Base-by-base conservation (phyloP, 768 basidiomycete species). In the Erythrobasidium yunnanense region DNA sequence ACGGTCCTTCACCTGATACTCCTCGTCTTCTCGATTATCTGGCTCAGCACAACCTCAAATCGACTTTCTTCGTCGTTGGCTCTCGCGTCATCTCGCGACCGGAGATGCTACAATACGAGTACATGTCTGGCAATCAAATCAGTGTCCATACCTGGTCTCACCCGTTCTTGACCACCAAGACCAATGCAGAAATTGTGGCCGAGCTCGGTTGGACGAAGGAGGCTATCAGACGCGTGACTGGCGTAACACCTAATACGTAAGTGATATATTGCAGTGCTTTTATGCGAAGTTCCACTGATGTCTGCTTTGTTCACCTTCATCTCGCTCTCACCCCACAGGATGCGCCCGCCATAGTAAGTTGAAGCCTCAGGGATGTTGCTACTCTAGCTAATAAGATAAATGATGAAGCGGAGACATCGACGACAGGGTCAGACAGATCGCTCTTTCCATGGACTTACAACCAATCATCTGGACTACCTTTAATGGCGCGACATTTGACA, bases 391-490 rank as follows among this genome's bases (percentile, higher is more conserved):
- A n/a, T n/a, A n/a, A n/a, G n/a, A n/a, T n/a, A n/a, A n/a, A n/a
- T n/a, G n/a, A n/a, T n/a, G n/a, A n/a, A n/a, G n/a, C 68, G 70
- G 71, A 35, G 77, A 78, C 70, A 87, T 87, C 75, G 83, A 91
- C 69, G 77, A 79, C 76, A 87, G 90, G 72, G 88, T 93, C 30
- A 86, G 89, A 71, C 86, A 85, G 47, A 87, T 93, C 70, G 83
- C 83, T 20, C 75, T 80, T 55, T 87, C 88, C 50, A 89, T 92
- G 88, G 85, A 85, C 38, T 78, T 91, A 33, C 83, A 80, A 1
- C 85, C 89, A 20, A 83, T 90, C 72, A 86, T 93, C 71, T 92
- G 90, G 89, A 82, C 87, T 73, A 87, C 89, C 70, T 87, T 86
- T 23, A 80, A 79, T 56, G 85, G 84, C 82, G 69, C 71, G 76